Base-by-base conservation (phyloP, 2,329 filamentous ascomycete species). In the Colletotrichum falcatum region DNA sequence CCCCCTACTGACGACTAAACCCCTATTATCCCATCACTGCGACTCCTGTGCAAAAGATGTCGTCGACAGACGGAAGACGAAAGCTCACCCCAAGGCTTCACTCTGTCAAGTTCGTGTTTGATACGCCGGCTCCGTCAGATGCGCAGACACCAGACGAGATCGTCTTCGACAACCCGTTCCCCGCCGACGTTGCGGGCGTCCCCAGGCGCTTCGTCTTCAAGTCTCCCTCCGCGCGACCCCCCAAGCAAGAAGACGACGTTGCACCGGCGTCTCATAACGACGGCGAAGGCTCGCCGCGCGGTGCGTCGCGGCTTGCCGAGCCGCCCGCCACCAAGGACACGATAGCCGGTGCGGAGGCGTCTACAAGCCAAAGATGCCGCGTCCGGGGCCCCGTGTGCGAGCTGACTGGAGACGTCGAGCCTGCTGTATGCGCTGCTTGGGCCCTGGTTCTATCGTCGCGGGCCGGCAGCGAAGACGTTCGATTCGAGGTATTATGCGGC, bases 71-170 rank as follows among this genome's bases (percentile, higher is more conserved):
- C 33, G 49, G 59, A 20, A 67, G 33, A 49, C 56, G 49, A 60
- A 64, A 63, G 61, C 46, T 60, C 14, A 46, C 37, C 11, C 66
- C 66, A 2, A 26, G 66, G 53, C 61, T 69, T 33, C 66, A 69
- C 16, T 69, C 66, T 23, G 66, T 69, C n/a, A 69, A 69, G 11
- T 69, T 69, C 26, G 61, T 69, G 12, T 69, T 69, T 6, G 66
- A 69, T 20, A 11, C 46, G 1, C 53, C 44, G 16, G 39, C 46
- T 30, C 53, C 35, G 20, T 33, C 53, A 9, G 53, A 65, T 20
- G 55, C 28, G 28, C 8, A 51, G 6, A 39, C 44, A 2, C 66
- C 66, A 5, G 66, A 66, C 5, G 54, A 69, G 18, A 51, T 69
- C 12, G 48, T 69, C 20, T 66, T 69, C 20, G 61, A 69, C 5